Base-by-base conservation (phyloP, 441 rosid species). In the Erodium texanum region DNA sequence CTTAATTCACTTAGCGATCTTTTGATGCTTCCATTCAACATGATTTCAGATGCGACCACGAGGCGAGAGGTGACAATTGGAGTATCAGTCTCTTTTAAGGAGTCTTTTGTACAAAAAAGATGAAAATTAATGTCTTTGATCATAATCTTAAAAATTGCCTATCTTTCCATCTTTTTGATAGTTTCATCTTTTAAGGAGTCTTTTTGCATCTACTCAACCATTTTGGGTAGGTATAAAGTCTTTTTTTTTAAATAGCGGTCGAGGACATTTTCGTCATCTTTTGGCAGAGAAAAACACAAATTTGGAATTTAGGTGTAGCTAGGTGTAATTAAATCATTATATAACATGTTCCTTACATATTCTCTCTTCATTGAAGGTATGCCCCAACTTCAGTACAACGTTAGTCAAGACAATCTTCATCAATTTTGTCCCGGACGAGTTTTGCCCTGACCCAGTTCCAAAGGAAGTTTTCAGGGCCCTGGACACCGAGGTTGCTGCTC, bases 11-110 rank as follows among this genome's bases (percentile, higher is more conserved):
- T 92, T 71, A 89, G 98, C 70, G 98, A 92, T 79, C 95, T 95
- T 45, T 84, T 92, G 98, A 95, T 95, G 98, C 96, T 95, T 79
- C 98, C 99, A 5, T 90, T 90, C 78, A 97, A 90, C 80, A 82
- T 89, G 95, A 92, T 95, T 66, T 79, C 87, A 64, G 75, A 82
- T 76, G 82, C 67, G 75, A 71, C 85, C 69, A 84, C 86, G 71
- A 78, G 96, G 77, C 86, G 87, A 87, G 99, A 90, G 96, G 99
- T 92, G 62, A 9, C 48, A 63, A 24, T 59, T 22, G 29, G n/a
- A 59, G 24, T 20, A 11, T 59, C 64, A 41, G 5, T 11, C 6
- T 24, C 10, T 59, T 59, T 23, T 32, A 32, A 32, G 3, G 36
- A 32, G 36, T 32, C 36, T 1, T 32, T 32, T 32, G n/a, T 32